These are phyloP conservation scores for Hyphopichia homilentoma DNA, from an alignment of 805 yeast genomes.

Conservation along the genomic window DNA sequence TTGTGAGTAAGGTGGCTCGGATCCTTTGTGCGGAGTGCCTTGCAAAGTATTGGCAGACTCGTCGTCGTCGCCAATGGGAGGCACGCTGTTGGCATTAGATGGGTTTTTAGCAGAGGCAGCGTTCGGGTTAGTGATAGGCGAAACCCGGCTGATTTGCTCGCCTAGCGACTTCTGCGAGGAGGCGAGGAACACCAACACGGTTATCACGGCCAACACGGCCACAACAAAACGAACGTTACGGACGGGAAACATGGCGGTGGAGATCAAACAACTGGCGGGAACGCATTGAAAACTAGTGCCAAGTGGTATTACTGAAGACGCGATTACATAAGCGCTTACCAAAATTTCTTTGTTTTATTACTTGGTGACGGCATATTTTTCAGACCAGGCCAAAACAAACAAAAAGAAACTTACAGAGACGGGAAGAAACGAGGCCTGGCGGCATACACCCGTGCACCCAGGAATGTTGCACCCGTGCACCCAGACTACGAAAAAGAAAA, in stretches of 20 bases:
- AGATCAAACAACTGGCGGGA: too few species aligned
- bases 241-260: conserved; percentile 29
- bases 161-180: conserved; percentile 39
- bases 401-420: too few species aligned
- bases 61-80: conserved; percentile 6
- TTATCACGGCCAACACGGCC: conserved; percentile 48
- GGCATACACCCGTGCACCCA: not conserved
- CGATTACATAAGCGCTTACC: too few species aligned
- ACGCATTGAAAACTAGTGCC: too few species aligned
- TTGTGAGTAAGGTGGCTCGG: conserved; percentile 13
- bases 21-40: conserved; percentile 19
- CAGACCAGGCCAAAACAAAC: too few species aligned
- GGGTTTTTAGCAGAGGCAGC: conserved; percentile 7
- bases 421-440: too few species aligned
- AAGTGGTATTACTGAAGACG: too few species aligned
- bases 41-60: too few species aligned
- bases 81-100: conserved; percentile 7
- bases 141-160: conserved; percentile 27
- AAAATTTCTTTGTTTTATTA: too few species aligned
- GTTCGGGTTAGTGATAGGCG: conserved; percentile 13
- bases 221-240: conserved; percentile 52
- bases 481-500: too few species aligned
- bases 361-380: too few species aligned
- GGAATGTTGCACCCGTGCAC: not conserved
- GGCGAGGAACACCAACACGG: conserved; percentile 47